These are phyloP conservation scores for Diddensiella transvaalensis DNA, from an alignment of 805 yeast genomes.

Conservation along the genomic window DNA sequence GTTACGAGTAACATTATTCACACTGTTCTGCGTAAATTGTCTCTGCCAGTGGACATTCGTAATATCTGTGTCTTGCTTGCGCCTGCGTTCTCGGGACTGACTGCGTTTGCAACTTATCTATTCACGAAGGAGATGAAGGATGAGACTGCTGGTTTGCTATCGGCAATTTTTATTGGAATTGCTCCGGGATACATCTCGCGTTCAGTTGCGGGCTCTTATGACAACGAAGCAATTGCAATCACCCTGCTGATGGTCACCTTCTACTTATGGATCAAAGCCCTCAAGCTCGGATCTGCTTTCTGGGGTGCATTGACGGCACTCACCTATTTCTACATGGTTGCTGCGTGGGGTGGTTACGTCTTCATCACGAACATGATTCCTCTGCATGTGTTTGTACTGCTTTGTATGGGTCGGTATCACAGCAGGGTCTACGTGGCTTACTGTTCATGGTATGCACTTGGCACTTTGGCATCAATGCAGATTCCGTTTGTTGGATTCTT, in stretches of 20 bases:
- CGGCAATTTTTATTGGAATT: constrained; percentile 94
- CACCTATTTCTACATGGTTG: constrained; percentile 95
- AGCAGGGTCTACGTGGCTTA: constrained; percentile 83
- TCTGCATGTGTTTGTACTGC: constrained; percentile 82
- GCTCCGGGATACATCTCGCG: constrained; percentile 98
- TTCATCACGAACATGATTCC: constrained; percentile 98
- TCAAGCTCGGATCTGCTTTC: constrained; percentile 84
- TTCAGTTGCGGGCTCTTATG: constrained; percentile 98
- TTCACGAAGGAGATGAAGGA: constrained; percentile 89
- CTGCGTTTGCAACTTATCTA: constrained; percentile 84
- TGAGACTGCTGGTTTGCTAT: constrained; percentile 80
- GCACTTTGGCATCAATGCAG: constrained; percentile 98
- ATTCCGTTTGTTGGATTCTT: constrained; percentile 97
- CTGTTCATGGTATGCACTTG: constrained; percentile 94
- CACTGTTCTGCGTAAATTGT: constrained; percentile 55
- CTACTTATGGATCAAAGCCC: constrained; percentile 91
- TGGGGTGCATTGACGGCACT: constrained; percentile 81
- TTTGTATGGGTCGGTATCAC: constrained; percentile 91
- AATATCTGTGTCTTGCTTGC: constrained; percentile 95
- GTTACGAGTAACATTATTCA: constrained; percentile 92
- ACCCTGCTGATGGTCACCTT: constrained; percentile 93
- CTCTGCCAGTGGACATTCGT: constrained; percentile 89
- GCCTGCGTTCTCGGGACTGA: constrained; percentile 91
- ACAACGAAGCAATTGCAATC: constrained; percentile 98
- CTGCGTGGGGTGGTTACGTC: constrained; percentile 99